Percentiles rank a stretch among this genome's conserved stretches.
Conservation (phyloP, 2,329 filamentous ascomycete genomes). For the Claviceps lovelessii region DNA sequence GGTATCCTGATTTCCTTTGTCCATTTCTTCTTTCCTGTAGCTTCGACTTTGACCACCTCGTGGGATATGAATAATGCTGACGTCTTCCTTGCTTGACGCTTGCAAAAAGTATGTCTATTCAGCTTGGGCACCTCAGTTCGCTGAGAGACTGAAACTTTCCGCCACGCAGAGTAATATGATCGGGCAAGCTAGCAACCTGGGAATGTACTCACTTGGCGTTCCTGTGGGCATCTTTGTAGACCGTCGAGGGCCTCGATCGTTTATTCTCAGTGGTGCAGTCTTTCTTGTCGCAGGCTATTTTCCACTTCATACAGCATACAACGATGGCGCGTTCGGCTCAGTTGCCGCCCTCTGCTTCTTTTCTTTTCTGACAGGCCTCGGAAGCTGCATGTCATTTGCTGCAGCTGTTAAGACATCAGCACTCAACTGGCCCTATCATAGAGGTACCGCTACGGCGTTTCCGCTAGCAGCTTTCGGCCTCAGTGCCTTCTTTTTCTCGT, state of each 20-base stretch:
- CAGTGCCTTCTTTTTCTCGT: slow-evolving; percentile 92
- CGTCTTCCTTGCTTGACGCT: slow-evolving; percentile 4
- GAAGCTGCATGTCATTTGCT: slow-evolving; percentile 81
- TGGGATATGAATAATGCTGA: neutral
- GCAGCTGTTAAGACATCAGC: slow-evolving; percentile 77
- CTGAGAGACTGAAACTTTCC: slow-evolving; percentile 69
- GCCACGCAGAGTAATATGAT: slow-evolving; percentile 91
- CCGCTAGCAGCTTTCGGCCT: slow-evolving; percentile 85
- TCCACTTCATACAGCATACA: slow-evolving; percentile 64
- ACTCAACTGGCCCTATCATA: slow-evolving; percentile 78
- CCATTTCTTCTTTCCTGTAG: too few species aligned
- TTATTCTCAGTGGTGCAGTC: slow-evolving; percentile 60
- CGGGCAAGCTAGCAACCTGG: slow-evolving; percentile 70
- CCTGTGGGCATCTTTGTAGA: slow-evolving; percentile 83
- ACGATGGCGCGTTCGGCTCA: slow-evolving; percentile 45
- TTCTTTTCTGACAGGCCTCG: slow-evolving; percentile 72
- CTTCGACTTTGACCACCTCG: neutral
- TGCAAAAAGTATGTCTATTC: slow-evolving; percentile 78
- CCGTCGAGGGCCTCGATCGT: slow-evolving; percentile 61
- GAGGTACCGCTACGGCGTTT: slow-evolving; percentile 88
- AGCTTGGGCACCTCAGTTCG: slow-evolving; percentile 93
- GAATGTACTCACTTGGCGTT: slow-evolving; percentile 86
- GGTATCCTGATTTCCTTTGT: neutral
- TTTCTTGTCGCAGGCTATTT: slow-evolving; percentile 71
- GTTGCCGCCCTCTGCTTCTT: slow-evolving; percentile 59